Evolutionary conservation across 140 eudicot genomes (phyloP), one percentile per base, ranked within the genome.

Genomic region (Erigeron philadelphicus): DNA sequence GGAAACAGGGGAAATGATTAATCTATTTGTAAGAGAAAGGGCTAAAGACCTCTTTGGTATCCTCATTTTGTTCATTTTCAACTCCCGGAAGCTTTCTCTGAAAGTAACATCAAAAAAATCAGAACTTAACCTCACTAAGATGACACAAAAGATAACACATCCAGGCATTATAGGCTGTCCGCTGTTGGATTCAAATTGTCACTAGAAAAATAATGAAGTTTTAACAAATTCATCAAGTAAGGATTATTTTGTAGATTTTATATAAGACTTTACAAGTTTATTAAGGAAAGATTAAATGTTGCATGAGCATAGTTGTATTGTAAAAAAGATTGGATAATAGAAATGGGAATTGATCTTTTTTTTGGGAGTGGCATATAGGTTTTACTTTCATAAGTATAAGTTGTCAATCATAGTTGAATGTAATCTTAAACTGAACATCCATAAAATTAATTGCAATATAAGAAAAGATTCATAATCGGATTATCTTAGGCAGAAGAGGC

Each of bases 61-160:
- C 84, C 17, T 62, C 64, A 11, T 55, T 69, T 82, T 77, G 82
- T 60, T 77, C 80, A 59, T 61, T 72, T 40, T 17, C 69, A 69
- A 64, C 58, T 44, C 73, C 84, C 16, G 82, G 61, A 45, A 21
- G 68, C 81, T 83, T 85, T 66, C 60, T 78, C 96, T 88, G 84
- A 48, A 66, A 57, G 41, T 61, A 31, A 74, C 40, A 66, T 48
- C 70, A 76, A 35, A 19, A 19, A 9, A 67, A 68, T 55, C 47
- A 23, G 43, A 41, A 68, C 12, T 59, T 41, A 42, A 64, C 50
- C 75, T 54, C 46, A 41, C 18, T 62, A 65, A 50, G 54, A 57
- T 50, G 45, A 42, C 61, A 48, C 8, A 70, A 64, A 12, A 6
- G 38, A 31, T 31, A 31, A 5, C 38, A 31, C 38, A 31, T 44